phyloP scores from a whole-genome alignment of 148 eudicot genomes.

The Arbutus unedo region DNA sequence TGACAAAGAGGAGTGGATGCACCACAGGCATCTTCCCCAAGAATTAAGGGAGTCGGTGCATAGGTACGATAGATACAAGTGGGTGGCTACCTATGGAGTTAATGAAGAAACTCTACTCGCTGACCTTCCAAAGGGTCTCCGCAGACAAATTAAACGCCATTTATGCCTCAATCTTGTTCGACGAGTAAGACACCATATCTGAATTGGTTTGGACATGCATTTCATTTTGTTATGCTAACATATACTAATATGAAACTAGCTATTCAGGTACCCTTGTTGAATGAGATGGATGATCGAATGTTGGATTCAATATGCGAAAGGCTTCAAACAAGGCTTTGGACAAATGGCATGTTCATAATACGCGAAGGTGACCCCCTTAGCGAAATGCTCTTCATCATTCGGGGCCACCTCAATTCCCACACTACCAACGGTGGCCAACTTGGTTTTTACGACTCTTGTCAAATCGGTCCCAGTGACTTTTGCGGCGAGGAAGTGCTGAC shows the following conservation, averaged over 20 bases:
- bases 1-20: conserved; percentile 94
- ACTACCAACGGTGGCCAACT: conserved; percentile 83
- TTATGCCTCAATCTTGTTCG: conserved; percentile 79
- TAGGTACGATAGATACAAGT: conserved; percentile 73
- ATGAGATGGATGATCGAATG: conserved; percentile 75
- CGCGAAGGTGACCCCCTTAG: conserved; percentile 83
- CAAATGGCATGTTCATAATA: conserved; percentile 56
- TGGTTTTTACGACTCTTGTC: conserved; percentile 68
- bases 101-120: conserved; percentile 67
- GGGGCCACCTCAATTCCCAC: conserved; percentile 69
- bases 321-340: conserved; percentile 60
- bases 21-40: conserved; percentile 71
- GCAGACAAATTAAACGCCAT: conserved; percentile 81
- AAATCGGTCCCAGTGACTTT: conserved; percentile 63
- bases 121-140: conserved; percentile 70
- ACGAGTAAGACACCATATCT: conserved; percentile 52
- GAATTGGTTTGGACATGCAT: no score
- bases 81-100: conserved; percentile 80
- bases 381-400: conserved; percentile 80
- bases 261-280: conserved; percentile 73
- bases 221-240: no score
- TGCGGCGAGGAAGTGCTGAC: conserved; percentile 84
- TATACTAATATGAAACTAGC: no score
- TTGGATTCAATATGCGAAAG: conserved; percentile 82
- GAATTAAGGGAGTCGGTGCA: conserved; percentile 55